Evolutionary conservation across 768 basidiomycete genomes (phyloP), one percentile per base, ranked within the genome.

Genomic region (Gyrodon lividus): DNA sequence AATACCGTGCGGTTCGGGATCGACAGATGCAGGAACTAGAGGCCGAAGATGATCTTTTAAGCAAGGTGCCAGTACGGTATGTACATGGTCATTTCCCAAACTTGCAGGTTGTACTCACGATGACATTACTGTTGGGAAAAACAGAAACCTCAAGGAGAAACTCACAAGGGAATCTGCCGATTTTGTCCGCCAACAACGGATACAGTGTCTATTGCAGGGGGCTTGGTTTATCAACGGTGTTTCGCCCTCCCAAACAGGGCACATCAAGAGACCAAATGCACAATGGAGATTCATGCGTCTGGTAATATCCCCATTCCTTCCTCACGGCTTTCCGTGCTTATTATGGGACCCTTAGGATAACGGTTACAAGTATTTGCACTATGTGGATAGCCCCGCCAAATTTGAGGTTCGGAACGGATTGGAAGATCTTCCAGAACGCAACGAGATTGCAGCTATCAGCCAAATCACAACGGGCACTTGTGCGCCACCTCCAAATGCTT

Each of bases 21-120:
- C 76, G 90, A 31, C 92, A 94, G 70, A 89, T 94, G 89, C 83
- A 88, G 64, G 91, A 95, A 63, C 74, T 94, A 5, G 93, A 94
- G 63, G 74, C 83, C 35, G 90, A 94, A 65, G 93, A 96, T 65
- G 92, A 94, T 66, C 69, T 95, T 13, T 70, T 93, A 54, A 89
- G 80, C 69, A 94, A 92, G 68, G 78, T 88, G 16, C 89, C 93
- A 6, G 84, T 96, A 24, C 77, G 92, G 92, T 93, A 55, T 44
- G 86, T 34, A 41, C 19, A 24, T 44, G 16, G 37, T 52, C 20
- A 49, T 35, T 23, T 17, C 42, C 33, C 30, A 12, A 38, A 34
- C 23, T 50, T 22, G 10, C 31, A 45, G 22, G 12, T 48, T 24
- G 30, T 46, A 38, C 40, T 58, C 46, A 61, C 7, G 34, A 31